Evolutionary conservation across 352 stramenopile genomes (phyloP), one percentile per base, ranked within the genome.

Genomic region (Pythium folliculosum): DNA sequence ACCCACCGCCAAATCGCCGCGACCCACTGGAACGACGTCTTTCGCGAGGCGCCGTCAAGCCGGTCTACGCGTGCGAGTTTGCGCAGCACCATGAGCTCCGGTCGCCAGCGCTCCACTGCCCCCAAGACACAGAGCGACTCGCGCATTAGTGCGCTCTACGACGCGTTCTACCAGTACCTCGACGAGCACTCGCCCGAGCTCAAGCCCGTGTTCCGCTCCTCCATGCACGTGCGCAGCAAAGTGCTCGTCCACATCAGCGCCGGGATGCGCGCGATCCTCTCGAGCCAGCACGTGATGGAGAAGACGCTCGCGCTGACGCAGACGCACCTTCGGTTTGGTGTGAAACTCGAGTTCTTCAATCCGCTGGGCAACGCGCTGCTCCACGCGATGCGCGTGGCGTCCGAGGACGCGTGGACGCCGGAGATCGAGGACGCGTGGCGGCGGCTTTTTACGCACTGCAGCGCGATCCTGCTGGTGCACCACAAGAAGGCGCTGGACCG

Each of bases 191-290:
- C 79, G n/a, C 77, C 71, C 35, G 63, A 80, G 27, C 69, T 86
- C 45, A 79, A 77, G 55, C 75, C 60, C 0, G 75, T 88, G 3
- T 88, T 88, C n/a, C 77, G 79, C 13, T 76, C 73, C 1, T 85
- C 79, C 8, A 72, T 85, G 69, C 73, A 81, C 19, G 79, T 96
- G 32, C 76, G 77, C 32, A 94, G 90, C 84, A 96, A 88, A 45
- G 78, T 98, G 45, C 71, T 98, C 0, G 65, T 94, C 0, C 96
- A 97, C 73, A 97, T 98, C 70, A 87, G 79, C 59, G 76, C 75
- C 1, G 79, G 77, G n/a, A 84, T 87, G 68, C 69, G 75, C 21
- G 60, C 69, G 13, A 72, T 88, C 27, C 67, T 84, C 1, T 45
- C 65, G 2, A 62, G 68, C 4, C 63, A 83, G n/a, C 88, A 81